phyloP scores from a whole-genome alignment of 352 stramenopile species.

The Pythium aquatile region DNA sequence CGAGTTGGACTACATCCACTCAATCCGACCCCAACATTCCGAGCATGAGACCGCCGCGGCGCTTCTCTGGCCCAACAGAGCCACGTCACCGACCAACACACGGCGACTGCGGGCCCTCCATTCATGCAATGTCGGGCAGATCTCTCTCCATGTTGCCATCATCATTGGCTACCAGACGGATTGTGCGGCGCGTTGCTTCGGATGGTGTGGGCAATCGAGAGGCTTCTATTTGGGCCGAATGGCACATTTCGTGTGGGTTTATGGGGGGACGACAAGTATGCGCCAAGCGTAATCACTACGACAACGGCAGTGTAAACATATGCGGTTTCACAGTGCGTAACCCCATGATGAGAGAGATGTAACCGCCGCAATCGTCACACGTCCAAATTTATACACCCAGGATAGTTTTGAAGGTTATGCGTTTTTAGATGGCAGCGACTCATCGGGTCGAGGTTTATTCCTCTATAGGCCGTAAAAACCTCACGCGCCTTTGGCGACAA shows the following conservation, averaged over 20 bases:
- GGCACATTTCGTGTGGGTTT: not conserved
- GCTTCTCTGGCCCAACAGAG: not conserved
- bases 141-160: not conserved
- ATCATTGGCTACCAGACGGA: not conserved
- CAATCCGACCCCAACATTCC: not conserved
- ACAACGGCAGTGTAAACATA: not conserved
- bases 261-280: not conserved
- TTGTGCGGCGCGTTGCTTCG: not conserved
- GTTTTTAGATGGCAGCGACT: not conserved
- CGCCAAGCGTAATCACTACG: not conserved
- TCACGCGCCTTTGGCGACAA: constrained; percentile 13
- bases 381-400: not conserved
- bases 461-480: constrained; percentile 5
- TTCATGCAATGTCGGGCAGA: not conserved
- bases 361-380: not conserved
- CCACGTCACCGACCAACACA: not conserved
- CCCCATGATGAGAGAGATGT: not conserved
- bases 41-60: not conserved
- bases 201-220: not conserved
- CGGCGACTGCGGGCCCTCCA: not conserved
- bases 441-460: not conserved
- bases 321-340: not conserved
- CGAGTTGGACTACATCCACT: not conserved
- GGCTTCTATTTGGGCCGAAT: not conserved
- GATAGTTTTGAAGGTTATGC: not conserved